Evolutionary conservation across 768 basidiomycete species (phyloP), one percentile per base, ranked within the genome.

Genomic region (Leccinum broughii): DNA sequence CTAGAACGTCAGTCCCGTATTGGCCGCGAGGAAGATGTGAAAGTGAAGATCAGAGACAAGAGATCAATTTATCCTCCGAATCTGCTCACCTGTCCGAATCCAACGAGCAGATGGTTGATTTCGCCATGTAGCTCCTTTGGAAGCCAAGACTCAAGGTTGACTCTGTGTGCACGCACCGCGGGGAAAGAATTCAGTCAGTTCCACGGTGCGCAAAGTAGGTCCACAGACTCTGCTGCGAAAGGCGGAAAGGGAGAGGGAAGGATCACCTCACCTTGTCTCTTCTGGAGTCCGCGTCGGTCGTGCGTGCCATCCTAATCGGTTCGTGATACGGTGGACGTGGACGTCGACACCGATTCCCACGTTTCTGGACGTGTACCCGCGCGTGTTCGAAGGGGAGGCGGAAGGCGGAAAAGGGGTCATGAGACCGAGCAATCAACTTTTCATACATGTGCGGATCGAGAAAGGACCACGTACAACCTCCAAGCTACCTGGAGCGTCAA

Each of bases 271-370:
- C 89, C 95, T 78, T 0, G 96, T 98, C 68, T 92, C 85, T 68
- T 99, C 96, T 0, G 95, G 92, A 2, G 79, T 89, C 68, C 88
- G 91, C 1, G 95, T 95, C 6, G 85, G 85, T 3, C 83, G 85
- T 61, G 85, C 84, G 73, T 98, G 96, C 96, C 96, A 99, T 44
- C 91, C 87, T 2, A 99, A 74, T 15, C 94, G 80, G 66, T 98
- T 95, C 28, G 95, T 95, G 56, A 99, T 98, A 6, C 96, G 80
- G 66, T 98, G 95, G 7, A 98, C 95, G 72, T 99, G 96, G 0
- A 93, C 90, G 66, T 99, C 96, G 0, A 98, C 96, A 0, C 95
- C 96, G 35, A 98, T 96, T 1, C 96, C 96, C 26, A 83, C 79
- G 66, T 94, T 93, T 51, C 91, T 93, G 17, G 7, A 24, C 20